Evolutionary conservation across 306 rosid species (phyloP).

Genomic region (Neltuma alba): DNA sequence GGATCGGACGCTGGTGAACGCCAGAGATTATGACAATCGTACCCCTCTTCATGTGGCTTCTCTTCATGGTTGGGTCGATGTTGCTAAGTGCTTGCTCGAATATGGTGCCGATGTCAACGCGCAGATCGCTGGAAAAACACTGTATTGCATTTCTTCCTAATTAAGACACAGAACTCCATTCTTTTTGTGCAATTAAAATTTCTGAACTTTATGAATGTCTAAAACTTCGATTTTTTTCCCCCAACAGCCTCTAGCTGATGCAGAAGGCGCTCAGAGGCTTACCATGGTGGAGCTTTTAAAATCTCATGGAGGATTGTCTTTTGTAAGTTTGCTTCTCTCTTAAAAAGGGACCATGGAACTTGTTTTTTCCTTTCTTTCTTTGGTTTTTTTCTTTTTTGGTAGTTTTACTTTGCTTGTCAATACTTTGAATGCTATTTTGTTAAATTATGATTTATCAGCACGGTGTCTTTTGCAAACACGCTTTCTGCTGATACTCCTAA

Average conservation of each 20-base stretch:
- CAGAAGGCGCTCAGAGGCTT: constrained; percentile 76
- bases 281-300: constrained; percentile 69
- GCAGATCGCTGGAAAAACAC: constrained; percentile 97
- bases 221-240: constrained; percentile 17
- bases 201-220: constrained; percentile 4
- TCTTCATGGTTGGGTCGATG: constrained; percentile 83
- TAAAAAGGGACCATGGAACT: background rate
- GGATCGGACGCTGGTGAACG: constrained; percentile 73
- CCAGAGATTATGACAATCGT: constrained; percentile 84
- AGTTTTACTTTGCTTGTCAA: background rate
- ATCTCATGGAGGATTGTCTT: constrained; percentile 82
- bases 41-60: constrained; percentile 93
- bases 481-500: background rate
- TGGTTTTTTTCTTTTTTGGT: background rate
- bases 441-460: background rate
- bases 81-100: constrained; percentile 74
- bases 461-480: background rate
- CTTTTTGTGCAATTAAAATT: background rate
- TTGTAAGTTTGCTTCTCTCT: constrained; percentile 50
- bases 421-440: background rate
- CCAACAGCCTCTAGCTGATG: constrained; percentile 90
- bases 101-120: constrained; percentile 90
- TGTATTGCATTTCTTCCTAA: constrained; percentile 38
- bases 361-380: too few species aligned
- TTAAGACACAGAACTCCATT: background rate